Evolutionary conservation across 1,284 basidiomycete genomes (phyloP).

Genomic region (Cronartium quercuum): DNA sequence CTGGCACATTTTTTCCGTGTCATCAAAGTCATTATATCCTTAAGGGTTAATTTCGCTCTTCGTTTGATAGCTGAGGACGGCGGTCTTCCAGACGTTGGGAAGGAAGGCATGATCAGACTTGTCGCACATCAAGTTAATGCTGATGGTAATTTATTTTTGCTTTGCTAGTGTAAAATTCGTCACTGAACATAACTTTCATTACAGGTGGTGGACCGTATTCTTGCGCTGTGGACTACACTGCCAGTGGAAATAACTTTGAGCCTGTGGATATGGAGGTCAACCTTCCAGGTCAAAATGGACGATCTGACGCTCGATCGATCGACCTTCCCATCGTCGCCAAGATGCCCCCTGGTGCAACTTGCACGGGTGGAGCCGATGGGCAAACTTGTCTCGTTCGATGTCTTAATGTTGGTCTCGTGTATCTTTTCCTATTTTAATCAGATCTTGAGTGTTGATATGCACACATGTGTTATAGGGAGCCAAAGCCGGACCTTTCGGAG

Average conservation of each 20-base stretch:
- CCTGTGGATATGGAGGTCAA: slow-evolving; percentile 20
- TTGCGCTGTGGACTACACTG: slow-evolving; percentile 21
- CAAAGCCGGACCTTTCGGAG: slow-evolving; percentile 17
- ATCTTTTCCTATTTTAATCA: too few relatives aligned
- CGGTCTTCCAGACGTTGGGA: slow-evolving; percentile 22
- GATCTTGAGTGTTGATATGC: too few relatives aligned
- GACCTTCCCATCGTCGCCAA: slow-evolving; percentile 31
- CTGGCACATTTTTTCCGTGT: background rate
- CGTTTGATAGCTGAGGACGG: background rate
- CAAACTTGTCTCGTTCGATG: slow-evolving; percentile 32
- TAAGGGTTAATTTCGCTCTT: background rate
- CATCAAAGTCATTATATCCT: background rate
- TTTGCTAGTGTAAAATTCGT: too few relatives aligned
- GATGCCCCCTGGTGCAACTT: slow-evolving; percentile 17
- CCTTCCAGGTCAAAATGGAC: slow-evolving; percentile 31
- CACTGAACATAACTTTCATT: too few relatives aligned
- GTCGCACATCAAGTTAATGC: slow-evolving; percentile 36
- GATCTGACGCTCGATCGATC: slow-evolving; percentile 19
- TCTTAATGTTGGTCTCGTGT: slow-evolving; percentile 18
- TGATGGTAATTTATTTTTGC: slow-evolving; percentile 12
- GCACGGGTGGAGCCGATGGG: slow-evolving; percentile 29
- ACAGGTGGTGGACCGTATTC: slow-evolving; percentile 30
- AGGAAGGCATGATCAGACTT: slow-evolving; percentile 19
- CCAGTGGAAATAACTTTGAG: slow-evolving; percentile 23
- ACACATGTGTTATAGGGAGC: background rate